Conservation (phyloP, 768 basidiomycete species). For the Collybiopsis confluens region DNA sequence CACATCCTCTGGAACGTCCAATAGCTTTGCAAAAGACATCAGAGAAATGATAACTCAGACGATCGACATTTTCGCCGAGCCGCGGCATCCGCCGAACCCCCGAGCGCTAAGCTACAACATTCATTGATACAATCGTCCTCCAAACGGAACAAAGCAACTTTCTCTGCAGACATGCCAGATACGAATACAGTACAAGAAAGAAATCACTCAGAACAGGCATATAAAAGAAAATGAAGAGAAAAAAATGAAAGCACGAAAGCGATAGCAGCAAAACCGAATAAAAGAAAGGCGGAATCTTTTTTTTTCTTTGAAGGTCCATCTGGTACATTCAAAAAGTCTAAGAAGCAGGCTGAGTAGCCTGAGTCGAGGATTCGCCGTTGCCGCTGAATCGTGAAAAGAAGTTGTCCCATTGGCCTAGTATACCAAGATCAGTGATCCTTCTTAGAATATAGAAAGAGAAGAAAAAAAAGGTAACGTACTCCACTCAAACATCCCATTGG, state of each 20-base stretch:
- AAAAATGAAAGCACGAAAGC: background rate
- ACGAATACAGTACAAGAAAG: too few relatives aligned
- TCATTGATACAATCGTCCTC: too few relatives aligned
- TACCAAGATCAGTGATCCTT: background rate
- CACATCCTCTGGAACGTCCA: slow-evolving; percentile 26
- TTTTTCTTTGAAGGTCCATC: background rate
- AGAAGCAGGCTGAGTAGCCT: background rate
- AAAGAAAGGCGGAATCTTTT: too few relatives aligned
- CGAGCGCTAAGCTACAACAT: too few relatives aligned
- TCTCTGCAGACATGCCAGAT: too few relatives aligned
- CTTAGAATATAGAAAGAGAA: background rate
- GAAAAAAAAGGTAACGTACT: slow-evolving; percentile 33
- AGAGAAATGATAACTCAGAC: background rate
- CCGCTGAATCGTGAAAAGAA: slow-evolving; percentile 64
- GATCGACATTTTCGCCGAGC: too few relatives aligned
- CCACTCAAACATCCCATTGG: slow-evolving; percentile 86
- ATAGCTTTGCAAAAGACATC: background rate
- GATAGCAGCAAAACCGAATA: background rate
- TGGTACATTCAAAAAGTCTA: background rate
- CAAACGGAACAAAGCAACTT: too few relatives aligned
- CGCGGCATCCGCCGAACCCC: too few relatives aligned
- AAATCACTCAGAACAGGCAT: too few relatives aligned
- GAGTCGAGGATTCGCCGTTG: background rate
- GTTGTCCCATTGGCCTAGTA: slow-evolving; percentile 74
- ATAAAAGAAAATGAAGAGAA: too few relatives aligned